These are phyloP conservation scores for Globisporangium perplexum DNA, from an alignment of 352 stramenopile genomes.

Conservation along the genomic window DNA sequence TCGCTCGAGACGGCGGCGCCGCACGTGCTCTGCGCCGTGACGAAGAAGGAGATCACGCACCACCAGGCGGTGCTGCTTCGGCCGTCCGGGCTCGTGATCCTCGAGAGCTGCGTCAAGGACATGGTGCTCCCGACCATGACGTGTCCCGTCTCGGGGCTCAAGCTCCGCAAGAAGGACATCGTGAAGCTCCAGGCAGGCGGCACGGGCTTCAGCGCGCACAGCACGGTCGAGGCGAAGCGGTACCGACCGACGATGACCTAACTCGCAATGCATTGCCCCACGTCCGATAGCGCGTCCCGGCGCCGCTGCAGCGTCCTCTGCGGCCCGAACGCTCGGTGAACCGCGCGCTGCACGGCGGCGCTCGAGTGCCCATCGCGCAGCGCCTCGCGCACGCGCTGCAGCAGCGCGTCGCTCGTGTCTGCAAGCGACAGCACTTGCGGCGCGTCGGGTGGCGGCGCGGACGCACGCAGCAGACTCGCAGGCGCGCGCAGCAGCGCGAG, in stretches of 20 bases:
- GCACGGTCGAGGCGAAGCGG: slow-evolving; percentile 84
- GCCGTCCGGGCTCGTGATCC: slow-evolving; percentile 73
- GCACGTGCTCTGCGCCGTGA: slow-evolving; percentile 68
- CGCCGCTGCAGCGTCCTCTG: slow-evolving; percentile 35
- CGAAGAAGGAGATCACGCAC: slow-evolving; percentile 81
- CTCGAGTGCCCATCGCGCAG: slow-evolving; percentile 25
- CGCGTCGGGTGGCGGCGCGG: background rate
- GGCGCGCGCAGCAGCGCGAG: background rate
- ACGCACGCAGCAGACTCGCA: too few relatives aligned
- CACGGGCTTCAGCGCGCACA: slow-evolving; percentile 81
- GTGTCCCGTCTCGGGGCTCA: slow-evolving; percentile 76
- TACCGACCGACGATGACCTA: slow-evolving; percentile 82
- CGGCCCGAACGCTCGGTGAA: slow-evolving; percentile 34
- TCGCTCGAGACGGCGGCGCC: slow-evolving; percentile 12
- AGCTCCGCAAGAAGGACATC: slow-evolving; percentile 85
- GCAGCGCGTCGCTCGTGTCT: slow-evolving; percentile 42
- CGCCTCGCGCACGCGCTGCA: slow-evolving; percentile 44
- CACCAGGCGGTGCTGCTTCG: slow-evolving; percentile 69
- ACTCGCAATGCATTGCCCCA: slow-evolving; percentile 24
- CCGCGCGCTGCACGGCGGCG: slow-evolving; percentile 28
- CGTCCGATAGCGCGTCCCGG: slow-evolving; percentile 34
- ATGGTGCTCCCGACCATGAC: slow-evolving; percentile 85
- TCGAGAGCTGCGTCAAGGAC: slow-evolving; percentile 75
- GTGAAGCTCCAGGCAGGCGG: slow-evolving; percentile 68
- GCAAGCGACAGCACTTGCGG: slow-evolving; percentile 30